Evolutionary conservation across 768 basidiomycete species (phyloP).

Genomic region (Leccinum barrowsii): DNA sequence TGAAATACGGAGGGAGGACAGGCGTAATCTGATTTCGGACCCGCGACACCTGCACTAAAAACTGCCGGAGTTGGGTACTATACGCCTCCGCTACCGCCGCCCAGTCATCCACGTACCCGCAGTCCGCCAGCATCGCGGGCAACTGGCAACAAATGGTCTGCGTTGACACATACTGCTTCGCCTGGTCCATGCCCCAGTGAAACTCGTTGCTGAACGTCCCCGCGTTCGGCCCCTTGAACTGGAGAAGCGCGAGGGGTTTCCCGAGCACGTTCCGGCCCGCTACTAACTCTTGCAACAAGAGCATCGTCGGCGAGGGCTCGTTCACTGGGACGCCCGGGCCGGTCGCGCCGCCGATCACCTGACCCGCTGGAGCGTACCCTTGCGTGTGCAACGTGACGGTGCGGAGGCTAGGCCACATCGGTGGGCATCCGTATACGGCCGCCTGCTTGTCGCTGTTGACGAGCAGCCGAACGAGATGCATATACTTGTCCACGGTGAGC

Average conservation of each 20-base stretch:
- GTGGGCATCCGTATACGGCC: slow-evolving; percentile 22
- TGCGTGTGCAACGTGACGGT: slow-evolving; percentile 30
- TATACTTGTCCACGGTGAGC: slow-evolving; percentile 28
- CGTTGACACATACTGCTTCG: slow-evolving; percentile 25
- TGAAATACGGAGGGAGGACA: slow-evolving; percentile 31
- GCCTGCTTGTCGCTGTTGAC: slow-evolving; percentile 35
- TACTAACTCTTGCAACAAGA: slow-evolving; percentile 26
- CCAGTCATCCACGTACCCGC: slow-evolving; percentile 28
- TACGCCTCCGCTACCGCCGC: slow-evolving; percentile 29
- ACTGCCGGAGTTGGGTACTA: slow-evolving; percentile 28
- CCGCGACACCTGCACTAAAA: slow-evolving; percentile 29
- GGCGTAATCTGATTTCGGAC: slow-evolving; percentile 30
- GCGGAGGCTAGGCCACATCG: slow-evolving; percentile 29
- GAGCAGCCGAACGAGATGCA: slow-evolving; percentile 30
- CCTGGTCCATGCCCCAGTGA: slow-evolving; percentile 26
- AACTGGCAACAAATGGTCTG: slow-evolving; percentile 21
- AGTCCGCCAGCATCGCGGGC: slow-evolving; percentile 22
- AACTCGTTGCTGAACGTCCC: slow-evolving; percentile 26
- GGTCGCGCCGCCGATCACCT: slow-evolving; percentile 7
- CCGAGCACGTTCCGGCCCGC: slow-evolving; percentile 19
- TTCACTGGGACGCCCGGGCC: slow-evolving; percentile 23
- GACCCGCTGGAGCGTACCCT: slow-evolving; percentile 18
- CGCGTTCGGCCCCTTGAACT: slow-evolving; percentile 32
- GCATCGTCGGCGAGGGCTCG: slow-evolving; percentile 31
- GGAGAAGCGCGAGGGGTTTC: slow-evolving; percentile 20